Evolutionary conservation across 257 asterid species (phyloP), one percentile per base, ranked within the genome.

Genomic region (Scutellaria barbata): DNA sequence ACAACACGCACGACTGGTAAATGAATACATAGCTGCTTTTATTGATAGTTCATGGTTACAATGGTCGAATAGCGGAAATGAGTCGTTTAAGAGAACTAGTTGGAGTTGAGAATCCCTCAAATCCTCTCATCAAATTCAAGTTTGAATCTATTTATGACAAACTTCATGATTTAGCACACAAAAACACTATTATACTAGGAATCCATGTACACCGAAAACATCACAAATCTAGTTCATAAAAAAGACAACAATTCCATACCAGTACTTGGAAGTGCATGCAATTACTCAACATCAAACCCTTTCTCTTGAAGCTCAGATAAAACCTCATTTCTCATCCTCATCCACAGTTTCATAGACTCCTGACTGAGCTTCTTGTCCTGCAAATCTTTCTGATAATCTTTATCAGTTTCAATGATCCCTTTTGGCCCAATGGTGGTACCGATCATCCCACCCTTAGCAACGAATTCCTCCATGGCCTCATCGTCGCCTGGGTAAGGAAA

Each of bases 341-440:
- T 1, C 99, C 99, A 94, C 67, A 91, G 79, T 79, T 94, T 94
- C 80, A 85, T 30, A 1, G 96, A 92, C 85, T 91, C 99, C 58
- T 89, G 93, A n/a, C 89, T 95, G 20, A 91, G 63, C 85, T 88
- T 94, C 84, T 89, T 80, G 79, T 91, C 96, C 88, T 94, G 98
- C 90, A 94, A 77, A 18, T 72, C 86, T 66, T 91, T 91, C 86
- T 94, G 88, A 71, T 76, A 88, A 73, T 87, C 97, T 66, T 76
- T 79, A 64, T 94, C 96, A 0, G 80, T 59, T 25, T 89, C 99
- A 3, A 89, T 20, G 2, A 84, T 43, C 48, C 99, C 99, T 84
- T 89, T 94, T 0, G 99, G 99, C 76, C 96, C 99, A 33, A 91
- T 88, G 39, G 87, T 78, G 2, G 98, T 94, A 16, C 99, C 99